Conservation (phyloP, 2,329 filamentous ascomycete genomes). For the Fusarium pilosicola region DNA sequence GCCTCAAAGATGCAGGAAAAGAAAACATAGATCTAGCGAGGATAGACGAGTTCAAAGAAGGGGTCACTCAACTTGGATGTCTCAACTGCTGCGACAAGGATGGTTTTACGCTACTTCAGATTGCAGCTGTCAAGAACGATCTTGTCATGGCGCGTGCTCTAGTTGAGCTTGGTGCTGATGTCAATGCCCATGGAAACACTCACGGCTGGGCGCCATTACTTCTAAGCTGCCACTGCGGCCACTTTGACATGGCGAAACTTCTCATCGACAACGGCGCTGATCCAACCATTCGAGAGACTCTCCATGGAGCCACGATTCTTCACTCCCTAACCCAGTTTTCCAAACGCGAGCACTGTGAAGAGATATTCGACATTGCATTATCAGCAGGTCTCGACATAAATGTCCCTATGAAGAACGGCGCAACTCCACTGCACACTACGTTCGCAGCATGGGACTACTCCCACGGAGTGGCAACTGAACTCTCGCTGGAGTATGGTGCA, state of each 20-base stretch:
- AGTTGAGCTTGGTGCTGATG: not conserved
- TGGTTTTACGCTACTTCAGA: not conserved
- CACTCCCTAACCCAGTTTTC: not conserved
- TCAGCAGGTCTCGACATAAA: not conserved
- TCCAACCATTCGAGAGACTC: not conserved
- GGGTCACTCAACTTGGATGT: not conserved
- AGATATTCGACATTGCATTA: not conserved
- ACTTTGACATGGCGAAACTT: not conserved
- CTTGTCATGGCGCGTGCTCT: not conserved
- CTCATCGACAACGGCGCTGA: not conserved
- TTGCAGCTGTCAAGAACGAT: not conserved
- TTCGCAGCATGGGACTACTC: not conserved
- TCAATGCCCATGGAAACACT: not conserved
- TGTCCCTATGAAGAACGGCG: not conserved
- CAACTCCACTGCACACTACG: not conserved
- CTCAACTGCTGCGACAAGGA: not conserved
- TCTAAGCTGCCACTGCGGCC: not conserved
- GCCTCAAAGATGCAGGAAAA: not conserved
- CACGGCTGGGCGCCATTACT: not conserved
- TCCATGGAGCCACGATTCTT: not conserved
- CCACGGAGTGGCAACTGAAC: not conserved
- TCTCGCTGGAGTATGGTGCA: not conserved
- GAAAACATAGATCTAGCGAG: fast-evolving
- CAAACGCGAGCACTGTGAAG: not conserved
- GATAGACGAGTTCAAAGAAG: not conserved